Evolutionary conservation across 2,329 filamentous ascomycete genomes (phyloP).

Genomic region (Nigrospora osmanthi): DNA sequence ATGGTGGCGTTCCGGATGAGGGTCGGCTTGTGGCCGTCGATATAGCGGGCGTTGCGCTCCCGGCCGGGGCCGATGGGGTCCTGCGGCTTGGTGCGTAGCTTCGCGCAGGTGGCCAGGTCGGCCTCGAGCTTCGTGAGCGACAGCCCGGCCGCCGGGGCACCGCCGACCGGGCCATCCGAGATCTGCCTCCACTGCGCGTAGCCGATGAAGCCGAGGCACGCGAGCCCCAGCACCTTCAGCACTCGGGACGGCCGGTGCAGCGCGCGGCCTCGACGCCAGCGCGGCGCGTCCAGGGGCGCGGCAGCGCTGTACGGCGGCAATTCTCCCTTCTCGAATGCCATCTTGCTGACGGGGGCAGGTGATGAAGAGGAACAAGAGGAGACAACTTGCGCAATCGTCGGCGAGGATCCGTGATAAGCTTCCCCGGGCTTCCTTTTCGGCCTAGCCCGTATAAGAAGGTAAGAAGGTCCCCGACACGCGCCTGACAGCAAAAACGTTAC

Average conservation of each 20-base stretch:
- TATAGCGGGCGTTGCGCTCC: constrained; percentile 51
- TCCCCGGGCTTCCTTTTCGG: neutral
- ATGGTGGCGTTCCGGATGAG: constrained; percentile 60
- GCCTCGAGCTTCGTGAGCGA: constrained; percentile 44
- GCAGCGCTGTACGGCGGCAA: constrained; percentile 36
- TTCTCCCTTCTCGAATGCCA: constrained; percentile 30
- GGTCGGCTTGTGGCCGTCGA: constrained; percentile 49
- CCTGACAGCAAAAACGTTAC: too few species aligned
- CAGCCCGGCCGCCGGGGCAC: constrained; percentile 21
- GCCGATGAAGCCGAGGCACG: constrained; percentile 42
- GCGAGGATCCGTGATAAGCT: neutral
- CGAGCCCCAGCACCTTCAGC: constrained; percentile 33
- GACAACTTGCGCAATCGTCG: neutral
- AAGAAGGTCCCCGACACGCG: too few species aligned
- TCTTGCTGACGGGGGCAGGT: constrained; percentile 2
- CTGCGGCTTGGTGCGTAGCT: constrained; percentile 43
- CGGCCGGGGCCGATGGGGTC: constrained; percentile 50
- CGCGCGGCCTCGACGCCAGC: constrained; percentile 17
- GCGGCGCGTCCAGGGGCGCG: constrained; percentile 13
- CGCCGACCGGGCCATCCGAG: neutral
- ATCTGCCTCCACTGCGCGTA: constrained; percentile 40
- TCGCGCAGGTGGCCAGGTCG: constrained; percentile 47
- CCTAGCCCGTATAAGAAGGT: neutral
- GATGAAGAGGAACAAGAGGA: neutral
- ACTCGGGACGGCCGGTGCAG: constrained; percentile 32